Evolutionary conservation across 106 monocot species (phyloP).

Genomic region (Chionographis japonica): DNA sequence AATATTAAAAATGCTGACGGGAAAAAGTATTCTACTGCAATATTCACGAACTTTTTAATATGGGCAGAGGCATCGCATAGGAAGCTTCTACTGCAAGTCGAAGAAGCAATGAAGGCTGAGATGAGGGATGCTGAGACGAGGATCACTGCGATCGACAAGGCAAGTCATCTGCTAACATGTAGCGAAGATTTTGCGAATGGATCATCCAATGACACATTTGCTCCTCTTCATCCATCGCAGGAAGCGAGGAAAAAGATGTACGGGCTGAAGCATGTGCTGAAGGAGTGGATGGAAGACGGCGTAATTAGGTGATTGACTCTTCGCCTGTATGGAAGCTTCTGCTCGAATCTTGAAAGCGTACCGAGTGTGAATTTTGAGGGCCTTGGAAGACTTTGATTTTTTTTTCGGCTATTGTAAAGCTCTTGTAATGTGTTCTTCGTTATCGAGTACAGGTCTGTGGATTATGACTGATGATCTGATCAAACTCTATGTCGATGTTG

Average conservation of each 20-base stretch:
- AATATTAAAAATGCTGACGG: too few relatives aligned
- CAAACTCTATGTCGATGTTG: too few relatives aligned
- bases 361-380: too few relatives aligned
- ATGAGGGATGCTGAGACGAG: slow-evolving; percentile 58
- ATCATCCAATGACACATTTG: background rate
- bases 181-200: background rate
- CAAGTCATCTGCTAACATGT: slow-evolving; percentile 10
- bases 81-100: slow-evolving; percentile 63
- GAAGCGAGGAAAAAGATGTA: slow-evolving; percentile 61
- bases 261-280: slow-evolving; percentile 50
- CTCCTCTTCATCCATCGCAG: slow-evolving; percentile 26
- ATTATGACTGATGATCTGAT: too few relatives aligned
- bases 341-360: too few relatives aligned
- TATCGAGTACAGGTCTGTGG: too few relatives aligned
- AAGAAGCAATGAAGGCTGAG: slow-evolving; percentile 52
- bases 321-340: too few relatives aligned
- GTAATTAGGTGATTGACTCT: too few relatives aligned
- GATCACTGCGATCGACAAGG: slow-evolving; percentile 58
- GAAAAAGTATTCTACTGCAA: too few relatives aligned
- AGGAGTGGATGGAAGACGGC: slow-evolving; percentile 42
- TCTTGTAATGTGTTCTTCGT: too few relatives aligned
- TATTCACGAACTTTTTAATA: background rate
- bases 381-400: too few relatives aligned
- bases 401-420: too few relatives aligned
- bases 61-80: slow-evolving; percentile 66